Evolutionary conservation across 169 alveolate genomes (phyloP), one percentile per base, ranked within the genome.

Genomic region (Prorocentrum cordatum): DNA sequence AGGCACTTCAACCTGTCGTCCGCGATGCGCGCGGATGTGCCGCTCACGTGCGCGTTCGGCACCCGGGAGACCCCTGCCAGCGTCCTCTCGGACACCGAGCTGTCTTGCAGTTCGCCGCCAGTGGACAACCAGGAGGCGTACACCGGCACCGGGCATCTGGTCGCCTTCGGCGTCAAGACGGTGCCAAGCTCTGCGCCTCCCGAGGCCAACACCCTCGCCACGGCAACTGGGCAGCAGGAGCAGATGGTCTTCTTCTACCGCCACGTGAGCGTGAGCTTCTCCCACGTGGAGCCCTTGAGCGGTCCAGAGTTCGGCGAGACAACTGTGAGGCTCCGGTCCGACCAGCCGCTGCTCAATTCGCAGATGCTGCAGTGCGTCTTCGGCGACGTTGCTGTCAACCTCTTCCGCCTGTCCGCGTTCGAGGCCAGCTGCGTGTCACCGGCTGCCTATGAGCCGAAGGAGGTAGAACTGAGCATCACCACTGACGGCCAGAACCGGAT

Each of bases 301-400:
- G 92, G 92, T 24, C 88, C 92, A 0, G 89, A 79, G 73, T 73
- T 67, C 16, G 92, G 92, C 22, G 83, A 73, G 47, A 87, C 92
- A 29, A 38, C 47, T 38, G 88, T 87, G 36, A 36, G 71, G 0
- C 38, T 72, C 33, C 70, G 88, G 14, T 77, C 88, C 3, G 92
- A 87, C 47, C 89, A 27, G 24, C 92, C 92, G 24, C 36, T 87
- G 64, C 70, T 73, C 71, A 87, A 72, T 64, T 62, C 89, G 20
- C 42, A 50, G 67, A 64, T 61, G 27, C 66, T 87, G 42, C 39
- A 79, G 68, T 87, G 92, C 71, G 50, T 66, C 24, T 87, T 87
- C 50, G 92, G 92, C 12, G 38, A 38, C 33, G 66, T 61, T 59
- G 39, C 47, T 5, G 92, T 87, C 12, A 39, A 83, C 27, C 79